Percentiles rank a stretch among this genome's conserved stretches.
These are phyloP conservation scores for Leonotis leonurus DNA, from an alignment of 257 asterid genomes.

Conservation along the genomic window DNA sequence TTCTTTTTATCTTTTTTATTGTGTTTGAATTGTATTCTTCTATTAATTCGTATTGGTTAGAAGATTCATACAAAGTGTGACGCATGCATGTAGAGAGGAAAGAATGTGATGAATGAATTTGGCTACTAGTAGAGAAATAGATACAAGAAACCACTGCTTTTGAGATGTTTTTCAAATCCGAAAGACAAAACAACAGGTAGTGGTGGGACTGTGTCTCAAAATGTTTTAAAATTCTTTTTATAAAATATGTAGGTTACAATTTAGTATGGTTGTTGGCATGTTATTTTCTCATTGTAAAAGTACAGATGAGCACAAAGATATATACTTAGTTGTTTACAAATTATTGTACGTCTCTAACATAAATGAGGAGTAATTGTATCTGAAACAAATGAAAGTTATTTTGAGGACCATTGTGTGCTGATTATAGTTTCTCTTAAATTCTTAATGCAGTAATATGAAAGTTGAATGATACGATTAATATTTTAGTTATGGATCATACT, in stretches of 20 bases:
- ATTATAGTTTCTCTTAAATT: too few relatives aligned
- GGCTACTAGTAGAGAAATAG: slow-evolving; percentile 37
- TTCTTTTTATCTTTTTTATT: neutral
- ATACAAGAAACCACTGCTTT: slow-evolving; percentile 38
- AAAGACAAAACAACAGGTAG: slow-evolving; percentile 32
- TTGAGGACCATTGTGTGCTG: too few relatives aligned
- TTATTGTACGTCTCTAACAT: too few relatives aligned
- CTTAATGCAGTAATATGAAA: too few relatives aligned
- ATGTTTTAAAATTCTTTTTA: too few relatives aligned
- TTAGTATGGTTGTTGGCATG: slow-evolving; percentile 22
- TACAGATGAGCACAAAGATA: neutral
- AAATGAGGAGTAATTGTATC: too few relatives aligned
- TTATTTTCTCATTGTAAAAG: slow-evolving; percentile 3
- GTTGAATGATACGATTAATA: too few relatives aligned
- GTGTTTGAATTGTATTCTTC: neutral
- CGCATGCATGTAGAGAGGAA: neutral
- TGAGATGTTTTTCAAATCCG: slow-evolving; percentile 26
- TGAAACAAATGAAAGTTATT: too few relatives aligned
- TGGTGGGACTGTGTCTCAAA: neutral
- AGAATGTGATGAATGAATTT: slow-evolving; percentile 22
- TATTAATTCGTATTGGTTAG: slow-evolving; percentile 1
- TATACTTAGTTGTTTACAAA: neutral
- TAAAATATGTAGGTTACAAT: neutral
- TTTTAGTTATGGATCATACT: too few relatives aligned
- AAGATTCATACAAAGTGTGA: neutral